Evolutionary conservation across 164 flowering plant genomes (phyloP).

Genomic region (Vitis cinerea): DNA sequence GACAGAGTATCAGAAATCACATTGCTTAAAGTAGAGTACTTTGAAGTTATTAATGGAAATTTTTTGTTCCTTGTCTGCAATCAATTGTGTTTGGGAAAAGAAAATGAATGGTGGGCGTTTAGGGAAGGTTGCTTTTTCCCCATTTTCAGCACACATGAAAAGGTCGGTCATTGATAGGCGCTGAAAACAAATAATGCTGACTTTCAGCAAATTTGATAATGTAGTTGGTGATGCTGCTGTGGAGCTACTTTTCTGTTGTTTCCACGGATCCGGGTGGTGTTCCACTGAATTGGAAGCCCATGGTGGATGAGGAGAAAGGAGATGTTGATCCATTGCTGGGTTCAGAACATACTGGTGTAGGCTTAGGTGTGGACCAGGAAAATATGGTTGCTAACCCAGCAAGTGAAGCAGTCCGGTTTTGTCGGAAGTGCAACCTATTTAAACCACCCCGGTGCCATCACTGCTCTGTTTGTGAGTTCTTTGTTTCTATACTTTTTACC

Average conservation of each 20-base stretch:
- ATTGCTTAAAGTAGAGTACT: no score
- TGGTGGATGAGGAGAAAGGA: conserved; percentile 75
- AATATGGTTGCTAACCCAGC: conserved; percentile 24
- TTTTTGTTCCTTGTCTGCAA: no score
- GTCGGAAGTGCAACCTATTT: conserved; percentile 84
- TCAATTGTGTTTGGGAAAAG: no score
- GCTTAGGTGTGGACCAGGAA: background rate
- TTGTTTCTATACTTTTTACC: background rate
- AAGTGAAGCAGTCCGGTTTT: conserved; percentile 49
- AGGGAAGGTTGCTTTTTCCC: no score
- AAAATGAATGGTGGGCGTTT: no score
- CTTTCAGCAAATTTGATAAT: conserved; percentile 6
- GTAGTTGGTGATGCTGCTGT: conserved; percentile 94
- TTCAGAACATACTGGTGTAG: conserved; percentile 29
- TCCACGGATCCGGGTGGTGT: conserved; percentile 92
- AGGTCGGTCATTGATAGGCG: no score
- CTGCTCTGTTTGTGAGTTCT: conserved; percentile 94
- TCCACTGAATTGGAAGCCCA: conserved; percentile 84
- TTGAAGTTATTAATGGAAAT: no score
- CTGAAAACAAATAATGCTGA: background rate
- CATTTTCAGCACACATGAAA: no score
- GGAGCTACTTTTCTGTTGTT: conserved; percentile 93
- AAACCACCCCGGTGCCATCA: conserved; percentile 99
- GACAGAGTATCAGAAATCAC: no score
- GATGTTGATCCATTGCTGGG: conserved; percentile 60